These are phyloP conservation scores for Arabis hirsuta DNA, from an alignment of 345 rosid genomes.

Conservation along the genomic window DNA sequence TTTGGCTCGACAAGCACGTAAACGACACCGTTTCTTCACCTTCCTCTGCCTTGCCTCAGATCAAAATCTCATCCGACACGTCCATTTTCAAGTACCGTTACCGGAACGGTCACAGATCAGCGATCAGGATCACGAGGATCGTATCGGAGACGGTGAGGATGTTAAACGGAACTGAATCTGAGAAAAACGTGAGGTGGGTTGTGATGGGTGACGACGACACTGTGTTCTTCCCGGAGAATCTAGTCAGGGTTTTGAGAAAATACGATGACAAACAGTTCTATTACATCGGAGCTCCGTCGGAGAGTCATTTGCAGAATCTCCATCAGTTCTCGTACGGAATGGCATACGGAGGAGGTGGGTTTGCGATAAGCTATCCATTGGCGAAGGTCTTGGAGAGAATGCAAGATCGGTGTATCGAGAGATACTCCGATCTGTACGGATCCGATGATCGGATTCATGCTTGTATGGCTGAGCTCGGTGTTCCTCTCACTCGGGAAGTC, in stretches of 20 bases:
- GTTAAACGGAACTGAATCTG: conserved; percentile 42
- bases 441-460: conserved; percentile 83
- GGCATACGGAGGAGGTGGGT: conserved; percentile 92
- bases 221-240: conserved; percentile 62
- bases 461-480: conserved; percentile 88
- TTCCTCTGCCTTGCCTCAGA: conserved; percentile 52
- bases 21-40: conserved; percentile 22
- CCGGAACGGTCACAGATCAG: conserved; percentile 60
- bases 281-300: conserved; percentile 80
- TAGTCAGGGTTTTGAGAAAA: conserved; percentile 67
- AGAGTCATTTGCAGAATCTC: conserved; percentile 62
- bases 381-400: conserved; percentile 56
- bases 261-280: conserved; percentile 73
- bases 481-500: conserved; percentile 67
- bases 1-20: conserved; percentile 56
- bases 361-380: conserved; percentile 74
- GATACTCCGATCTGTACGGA: conserved; percentile 66
- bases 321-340: conserved; percentile 60
- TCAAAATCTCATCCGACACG: conserved; percentile 62
- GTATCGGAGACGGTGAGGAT: conserved; percentile 67
- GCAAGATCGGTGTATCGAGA: conserved; percentile 66
- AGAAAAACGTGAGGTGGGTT: conserved; percentile 66
- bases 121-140: conserved; percentile 74
- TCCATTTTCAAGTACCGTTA: conserved; percentile 64
- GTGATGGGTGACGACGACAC: conserved; percentile 91